These are phyloP conservation scores for Dryas octopetala DNA, from an alignment of 306 rosid species.

Conservation along the genomic window DNA sequence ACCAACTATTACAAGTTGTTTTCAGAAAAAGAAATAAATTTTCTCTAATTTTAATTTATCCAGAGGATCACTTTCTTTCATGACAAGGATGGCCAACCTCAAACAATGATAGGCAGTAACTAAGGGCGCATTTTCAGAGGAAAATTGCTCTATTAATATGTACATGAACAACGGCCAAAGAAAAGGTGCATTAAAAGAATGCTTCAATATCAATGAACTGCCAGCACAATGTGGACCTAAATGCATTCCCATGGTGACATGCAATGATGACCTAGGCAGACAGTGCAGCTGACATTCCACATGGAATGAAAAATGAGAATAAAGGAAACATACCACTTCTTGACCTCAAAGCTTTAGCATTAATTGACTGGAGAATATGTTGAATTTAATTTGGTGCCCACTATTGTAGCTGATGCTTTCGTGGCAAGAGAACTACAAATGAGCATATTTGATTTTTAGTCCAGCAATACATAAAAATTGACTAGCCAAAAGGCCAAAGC, in stretches of 20 bases:
- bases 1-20: background rate
- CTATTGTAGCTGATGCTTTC: conserved; percentile 40
- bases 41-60: too few relatives aligned
- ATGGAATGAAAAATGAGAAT: background rate
- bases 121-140: too few relatives aligned
- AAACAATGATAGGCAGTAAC: too few relatives aligned
- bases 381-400: background rate
- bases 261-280: too few relatives aligned
- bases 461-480: background rate
- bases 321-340: conserved; percentile 36
- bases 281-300: background rate
- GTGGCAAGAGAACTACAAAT: conserved; percentile 62
- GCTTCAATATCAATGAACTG: too few relatives aligned
- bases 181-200: too few relatives aligned
- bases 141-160: too few relatives aligned
- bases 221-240: too few relatives aligned
- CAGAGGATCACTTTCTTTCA: too few relatives aligned
- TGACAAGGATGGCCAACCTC: too few relatives aligned
- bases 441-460: background rate
- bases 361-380: conserved; percentile 22
- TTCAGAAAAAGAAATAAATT: background rate
- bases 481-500: background rate
- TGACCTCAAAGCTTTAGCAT: conserved; percentile 10
- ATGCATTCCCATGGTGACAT: too few relatives aligned
- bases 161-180: too few relatives aligned